Evolutionary conservation across 306 rosid species (phyloP).

Genomic region (Castanea sativa): DNA sequence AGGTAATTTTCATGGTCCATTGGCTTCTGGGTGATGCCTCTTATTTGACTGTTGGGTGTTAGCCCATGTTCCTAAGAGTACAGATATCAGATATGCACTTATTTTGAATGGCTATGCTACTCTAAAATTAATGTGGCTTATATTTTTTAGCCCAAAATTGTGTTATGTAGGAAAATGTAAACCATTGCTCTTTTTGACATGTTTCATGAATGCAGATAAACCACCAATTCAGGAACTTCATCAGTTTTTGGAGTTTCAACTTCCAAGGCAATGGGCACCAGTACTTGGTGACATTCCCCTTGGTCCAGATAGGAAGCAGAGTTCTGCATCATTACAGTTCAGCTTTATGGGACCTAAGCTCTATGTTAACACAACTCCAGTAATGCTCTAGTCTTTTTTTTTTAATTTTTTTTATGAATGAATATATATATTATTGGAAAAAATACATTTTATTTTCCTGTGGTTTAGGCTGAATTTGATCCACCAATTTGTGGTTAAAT

Average conservation of each 20-base stretch:
- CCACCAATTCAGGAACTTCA: slow-evolving; percentile 64
- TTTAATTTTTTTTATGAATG: not conserved
- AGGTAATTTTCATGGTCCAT: not conserved
- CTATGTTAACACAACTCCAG: slow-evolving; percentile 67
- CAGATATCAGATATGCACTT: not conserved
- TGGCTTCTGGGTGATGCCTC: not conserved
- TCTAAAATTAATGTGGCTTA: not conserved
- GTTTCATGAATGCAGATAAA: slow-evolving; percentile 50
- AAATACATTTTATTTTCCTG: too few relatives aligned
- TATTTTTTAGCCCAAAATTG: not conserved
- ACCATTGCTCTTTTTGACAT: slow-evolving; percentile 5
- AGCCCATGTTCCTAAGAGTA: not conserved
- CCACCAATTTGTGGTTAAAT: too few relatives aligned
- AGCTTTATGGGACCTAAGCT: slow-evolving; percentile 96
- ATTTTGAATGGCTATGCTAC: not conserved
- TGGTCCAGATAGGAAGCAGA: slow-evolving; percentile 69
- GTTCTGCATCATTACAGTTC: slow-evolving; percentile 67
- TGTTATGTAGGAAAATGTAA: slow-evolving; percentile 1
- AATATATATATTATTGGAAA: too few relatives aligned
- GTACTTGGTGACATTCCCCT: slow-evolving; percentile 82
- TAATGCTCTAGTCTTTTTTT: slow-evolving; percentile 32
- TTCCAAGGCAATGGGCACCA: slow-evolving; percentile 88
- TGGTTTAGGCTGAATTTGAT: too few relatives aligned
- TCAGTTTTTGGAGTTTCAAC: slow-evolving; percentile 82
- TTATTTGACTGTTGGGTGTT: not conserved